Conservation (phyloP, 768 basidiomycete genomes). For the Paxillus rubicundulus region DNA sequence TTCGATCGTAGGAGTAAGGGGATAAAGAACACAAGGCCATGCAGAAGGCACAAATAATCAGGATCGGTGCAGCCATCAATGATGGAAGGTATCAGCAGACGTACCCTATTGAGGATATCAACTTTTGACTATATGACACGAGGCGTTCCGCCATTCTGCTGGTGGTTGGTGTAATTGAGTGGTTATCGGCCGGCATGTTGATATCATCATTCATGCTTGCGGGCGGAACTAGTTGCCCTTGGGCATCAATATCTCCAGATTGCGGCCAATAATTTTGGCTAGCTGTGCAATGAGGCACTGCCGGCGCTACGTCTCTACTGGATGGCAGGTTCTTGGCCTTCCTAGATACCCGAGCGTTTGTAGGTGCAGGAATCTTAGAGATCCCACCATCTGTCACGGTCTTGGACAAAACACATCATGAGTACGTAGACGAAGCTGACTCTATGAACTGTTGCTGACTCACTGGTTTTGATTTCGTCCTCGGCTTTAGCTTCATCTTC, state of each 20-base stretch:
- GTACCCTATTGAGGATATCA: constrained; percentile 45
- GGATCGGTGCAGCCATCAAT: constrained; percentile 14
- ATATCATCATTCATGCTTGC: constrained; percentile 26
- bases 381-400: constrained; percentile 15
- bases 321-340: constrained; percentile 18
- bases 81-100: constrained; percentile 30
- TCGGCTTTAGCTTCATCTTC: constrained; percentile 26
- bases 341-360: constrained; percentile 16
- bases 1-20: constrained; percentile 13
- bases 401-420: constrained; percentile 15
- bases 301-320: constrained; percentile 11
- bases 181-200: constrained; percentile 24
- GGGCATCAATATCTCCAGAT: constrained; percentile 11
- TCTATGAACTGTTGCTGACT: constrained; percentile 12
- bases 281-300: constrained; percentile 7
- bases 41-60: constrained; percentile 28
- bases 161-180: constrained; percentile 15
- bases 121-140: constrained; percentile 47
- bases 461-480: constrained; percentile 22
- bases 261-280: constrained; percentile 12
- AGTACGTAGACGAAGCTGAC: constrained; percentile 12
- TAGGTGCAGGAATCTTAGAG: constrained; percentile 13
- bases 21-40: constrained; percentile 13
- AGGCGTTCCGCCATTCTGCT: constrained; percentile 47
- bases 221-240: constrained; percentile 17